phyloP scores from a whole-genome alignment of 805 yeast species.

The Tetrapisispora taiwanensis region DNA sequence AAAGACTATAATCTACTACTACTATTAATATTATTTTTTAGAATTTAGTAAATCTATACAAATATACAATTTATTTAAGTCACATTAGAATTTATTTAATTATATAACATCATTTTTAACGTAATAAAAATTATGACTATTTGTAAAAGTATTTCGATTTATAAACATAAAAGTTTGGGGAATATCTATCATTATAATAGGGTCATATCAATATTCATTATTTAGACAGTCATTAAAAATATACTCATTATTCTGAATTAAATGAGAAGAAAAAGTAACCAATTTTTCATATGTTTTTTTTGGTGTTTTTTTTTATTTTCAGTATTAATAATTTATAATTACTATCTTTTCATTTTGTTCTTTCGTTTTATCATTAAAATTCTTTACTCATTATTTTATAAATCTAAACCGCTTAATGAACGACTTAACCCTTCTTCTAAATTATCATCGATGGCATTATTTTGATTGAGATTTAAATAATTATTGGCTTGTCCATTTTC shows the following conservation, averaged over 20 bases:
- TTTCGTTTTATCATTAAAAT: not conserved
- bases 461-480: not conserved
- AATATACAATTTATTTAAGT: not conserved
- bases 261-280: not conserved
- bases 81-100: not conserved
- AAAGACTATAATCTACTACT: no score
- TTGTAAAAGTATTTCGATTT: not conserved
- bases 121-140: no score
- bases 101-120: not conserved
- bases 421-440: constrained; percentile 26
- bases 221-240: constrained; percentile 3
- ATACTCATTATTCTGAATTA: not conserved
- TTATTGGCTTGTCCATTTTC: constrained; percentile 9
- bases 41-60: not conserved
- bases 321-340: not conserved
- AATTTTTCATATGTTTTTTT: not conserved
- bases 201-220: constrained; percentile 3
- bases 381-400: constrained; percentile 9
- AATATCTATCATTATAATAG: not conserved
- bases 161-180: not conserved
- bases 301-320: not conserved
- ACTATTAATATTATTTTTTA: not conserved
- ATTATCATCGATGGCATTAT: constrained; percentile 9
- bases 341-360: not conserved
- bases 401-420: constrained; percentile 27